Conservation (phyloP, 805 yeast species). For the Pichia gijzeniarum region DNA sequence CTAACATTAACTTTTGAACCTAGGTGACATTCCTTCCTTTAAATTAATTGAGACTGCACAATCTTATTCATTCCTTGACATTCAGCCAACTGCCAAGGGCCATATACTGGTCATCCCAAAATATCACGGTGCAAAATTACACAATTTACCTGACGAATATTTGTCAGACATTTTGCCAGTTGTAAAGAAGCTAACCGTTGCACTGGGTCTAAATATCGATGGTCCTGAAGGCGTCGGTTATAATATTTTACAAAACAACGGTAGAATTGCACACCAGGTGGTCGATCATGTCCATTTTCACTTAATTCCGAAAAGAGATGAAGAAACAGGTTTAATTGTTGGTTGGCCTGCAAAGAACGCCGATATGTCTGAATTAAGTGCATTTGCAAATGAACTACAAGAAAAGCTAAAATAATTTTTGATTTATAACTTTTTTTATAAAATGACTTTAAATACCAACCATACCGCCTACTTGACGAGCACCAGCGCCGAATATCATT, state of each 20-base stretch:
- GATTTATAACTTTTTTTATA: neutral
- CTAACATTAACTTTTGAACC: neutral
- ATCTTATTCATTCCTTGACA: conserved; percentile 81
- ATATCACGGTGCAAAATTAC: conserved; percentile 87
- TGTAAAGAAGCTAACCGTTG: conserved; percentile 77
- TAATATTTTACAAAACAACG: conserved; percentile 89
- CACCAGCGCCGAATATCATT: conserved; percentile 39
- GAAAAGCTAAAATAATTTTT: conserved; percentile 29
- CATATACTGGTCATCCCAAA: conserved; percentile 90
- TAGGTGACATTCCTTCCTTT: conserved; percentile 91
- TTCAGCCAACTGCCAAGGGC: conserved; percentile 86
- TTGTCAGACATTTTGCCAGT: conserved; percentile 81
- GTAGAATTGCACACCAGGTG: conserved; percentile 89
- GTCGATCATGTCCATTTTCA: conserved; percentile 98
- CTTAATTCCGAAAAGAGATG: conserved; percentile 81
- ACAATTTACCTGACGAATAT: conserved; percentile 88
- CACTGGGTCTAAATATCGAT: conserved; percentile 57
- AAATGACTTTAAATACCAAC: conserved; percentile 30
- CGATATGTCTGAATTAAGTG: conserved; percentile 65
- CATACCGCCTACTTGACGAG: conserved; percentile 32
- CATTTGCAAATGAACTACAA: conserved; percentile 54
- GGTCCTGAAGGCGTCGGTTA: conserved; percentile 69
- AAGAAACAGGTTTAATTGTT: conserved; percentile 68
- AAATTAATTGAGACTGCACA: conserved; percentile 82
- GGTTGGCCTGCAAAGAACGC: conserved; percentile 94